Base-by-base conservation (phyloP, 345 rosid species). In the Mangifera indica region DNA sequence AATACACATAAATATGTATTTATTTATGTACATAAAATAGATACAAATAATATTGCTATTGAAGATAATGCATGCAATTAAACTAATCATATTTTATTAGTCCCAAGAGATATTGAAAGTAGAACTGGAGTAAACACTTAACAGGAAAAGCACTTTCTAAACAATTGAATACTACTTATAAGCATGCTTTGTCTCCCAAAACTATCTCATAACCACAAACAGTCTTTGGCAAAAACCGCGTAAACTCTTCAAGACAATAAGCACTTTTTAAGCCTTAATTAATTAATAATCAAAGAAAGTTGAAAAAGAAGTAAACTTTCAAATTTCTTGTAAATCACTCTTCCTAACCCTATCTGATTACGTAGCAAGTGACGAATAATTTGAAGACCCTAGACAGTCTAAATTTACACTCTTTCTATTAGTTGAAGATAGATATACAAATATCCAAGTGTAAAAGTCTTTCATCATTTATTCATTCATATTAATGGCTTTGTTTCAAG, bases 361-460 rank as follows among this genome's bases (percentile, higher is more conserved):
- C 79, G 76, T 79, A 71, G 81, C 74, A 56, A 63, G 66, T 66
- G 80, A 75, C 67, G 72, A 72, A 67, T 75, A 74, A 67, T 75
- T 72, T 63, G 76, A 44, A 48, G 67, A 66, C 40, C 10, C 18
- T 5, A 22, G 14, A 60, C 59, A 45, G 61, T 67, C 45, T 29
- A 17, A 29, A 46, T 70, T 11, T 46, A 46, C 73, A 70, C 66
- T 18, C 14, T 49, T 52, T 74, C 26, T 60, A 45, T 60, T 62
- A 34, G 60, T 15, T 34, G 15, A 57, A 65, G 18, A 59, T 29
- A 76, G 6, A 40, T 8, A 49, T 22, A 44, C 4, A 6, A 13
- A 4, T 37, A 21, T 54, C 4, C 49, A 45, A 7, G 66, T 46
- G 24, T 63, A 46, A 48, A 24, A 64, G 51, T 62, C 29, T 32